Conservation (phyloP, 1,284 basidiomycete species). For the Ceratobasidium sp. region DNA sequence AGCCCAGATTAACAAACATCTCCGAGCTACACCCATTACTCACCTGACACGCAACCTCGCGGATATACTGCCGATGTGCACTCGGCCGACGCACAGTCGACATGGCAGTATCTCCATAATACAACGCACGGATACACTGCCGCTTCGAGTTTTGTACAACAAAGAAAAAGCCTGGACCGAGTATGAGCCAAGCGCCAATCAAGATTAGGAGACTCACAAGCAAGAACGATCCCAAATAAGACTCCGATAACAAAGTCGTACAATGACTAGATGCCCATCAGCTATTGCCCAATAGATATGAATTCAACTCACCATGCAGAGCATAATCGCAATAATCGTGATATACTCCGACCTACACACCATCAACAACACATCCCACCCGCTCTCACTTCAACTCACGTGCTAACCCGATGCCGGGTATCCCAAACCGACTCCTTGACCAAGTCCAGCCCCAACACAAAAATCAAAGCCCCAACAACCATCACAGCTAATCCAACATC, state of each 20-base stretch:
- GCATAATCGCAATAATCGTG: slow-evolving; percentile 83
- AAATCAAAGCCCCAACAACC: slow-evolving; percentile 93
- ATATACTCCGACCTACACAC: slow-evolving; percentile 73
- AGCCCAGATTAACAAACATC: neutral
- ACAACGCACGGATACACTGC: slow-evolving; percentile 83
- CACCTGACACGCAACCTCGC: slow-evolving; percentile 71
- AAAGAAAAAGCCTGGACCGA: slow-evolving; percentile 86
- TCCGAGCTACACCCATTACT: neutral
- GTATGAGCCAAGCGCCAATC: slow-evolving; percentile 42
- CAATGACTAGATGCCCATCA: slow-evolving; percentile 52
- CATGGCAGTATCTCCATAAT: slow-evolving; percentile 83
- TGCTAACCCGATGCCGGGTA: slow-evolving; percentile 88
- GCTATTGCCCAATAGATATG: neutral
- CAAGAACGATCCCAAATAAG: slow-evolving; percentile 90
- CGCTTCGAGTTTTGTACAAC: slow-evolving; percentile 93
- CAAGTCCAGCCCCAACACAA: slow-evolving; percentile 94
- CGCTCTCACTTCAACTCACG: slow-evolving; percentile 66
- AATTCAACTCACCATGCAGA: slow-evolving; percentile 82
- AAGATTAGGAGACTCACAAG: slow-evolving; percentile 68
- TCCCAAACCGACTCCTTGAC: slow-evolving; percentile 98
- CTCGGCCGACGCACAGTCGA: slow-evolving; percentile 93
- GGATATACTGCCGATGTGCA: slow-evolving; percentile 89
- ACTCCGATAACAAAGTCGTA: slow-evolving; percentile 98
- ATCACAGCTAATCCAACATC: slow-evolving; percentile 73
- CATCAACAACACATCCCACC: slow-evolving; percentile 52